Percentiles rank a stretch among this genome's conserved stretches.
Conservation (phyloP, 352 stramenopile genomes). For the Phytophthora tentaculata region DNA sequence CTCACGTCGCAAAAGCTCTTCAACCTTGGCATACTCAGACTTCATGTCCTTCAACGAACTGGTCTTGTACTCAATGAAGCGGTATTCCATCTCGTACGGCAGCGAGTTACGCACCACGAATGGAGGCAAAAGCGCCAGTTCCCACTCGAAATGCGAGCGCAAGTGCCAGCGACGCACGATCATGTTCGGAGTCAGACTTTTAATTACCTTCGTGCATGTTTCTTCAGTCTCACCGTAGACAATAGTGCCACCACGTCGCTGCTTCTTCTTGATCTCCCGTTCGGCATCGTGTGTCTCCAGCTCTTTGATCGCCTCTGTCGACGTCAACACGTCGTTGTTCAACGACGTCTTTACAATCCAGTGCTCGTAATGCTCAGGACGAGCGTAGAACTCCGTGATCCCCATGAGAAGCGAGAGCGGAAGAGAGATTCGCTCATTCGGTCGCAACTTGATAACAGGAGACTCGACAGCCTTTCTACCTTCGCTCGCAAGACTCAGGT, state of each 20-base stretch:
- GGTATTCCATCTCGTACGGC: conserved; percentile 86
- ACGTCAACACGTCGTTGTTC: conserved; percentile 82
- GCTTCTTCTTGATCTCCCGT: conserved; percentile 53
- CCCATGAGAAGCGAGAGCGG: conserved; percentile 79
- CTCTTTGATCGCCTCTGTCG: conserved; percentile 55
- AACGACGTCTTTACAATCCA: conserved; percentile 81
- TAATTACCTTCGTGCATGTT: conserved; percentile 75
- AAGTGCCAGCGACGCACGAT: conserved; percentile 79
- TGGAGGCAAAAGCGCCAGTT: conserved; percentile 75
- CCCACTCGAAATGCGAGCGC: conserved; percentile 82
- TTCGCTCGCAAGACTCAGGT: conserved; percentile 61
- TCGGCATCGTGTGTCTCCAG: conserved; percentile 62
- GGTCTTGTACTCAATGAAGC: conserved; percentile 84
- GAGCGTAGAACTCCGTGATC: conserved; percentile 84
- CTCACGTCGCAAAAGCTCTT: conserved; percentile 54
- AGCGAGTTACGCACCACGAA: conserved; percentile 89
- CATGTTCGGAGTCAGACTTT: conserved; percentile 75
- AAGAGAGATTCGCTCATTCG: conserved; percentile 71
- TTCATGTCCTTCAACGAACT: conserved; percentile 57
- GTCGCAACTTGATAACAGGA: conserved; percentile 59
- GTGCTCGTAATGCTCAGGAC: conserved; percentile 65
- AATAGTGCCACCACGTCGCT: conserved; percentile 70
- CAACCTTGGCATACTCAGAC: conserved; percentile 66
- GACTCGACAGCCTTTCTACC: conserved; percentile 58
- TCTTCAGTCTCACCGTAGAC: conserved; percentile 81